Base-by-base conservation (phyloP, 257 asterid genomes). In the Jacaranda copaia region DNA sequence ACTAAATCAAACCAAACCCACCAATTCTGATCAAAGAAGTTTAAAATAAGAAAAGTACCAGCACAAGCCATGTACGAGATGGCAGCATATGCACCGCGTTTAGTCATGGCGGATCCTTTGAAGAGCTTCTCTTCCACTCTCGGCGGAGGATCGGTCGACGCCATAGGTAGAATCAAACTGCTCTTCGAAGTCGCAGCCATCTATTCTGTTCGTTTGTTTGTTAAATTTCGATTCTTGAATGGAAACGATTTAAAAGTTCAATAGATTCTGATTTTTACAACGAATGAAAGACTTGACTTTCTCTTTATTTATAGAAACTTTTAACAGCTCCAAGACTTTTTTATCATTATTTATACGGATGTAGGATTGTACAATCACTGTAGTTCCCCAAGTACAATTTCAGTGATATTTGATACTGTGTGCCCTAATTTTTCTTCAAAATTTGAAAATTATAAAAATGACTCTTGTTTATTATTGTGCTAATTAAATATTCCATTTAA, bases 21-120 rank as follows among this genome's bases (percentile, higher is more conserved):
- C 16, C 58, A 64, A 19, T 43, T 64, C 52, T 8, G 15, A 25
- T 42, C 9, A 64, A 53, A 79, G 52, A 79, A 83, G 75, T 49
- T 51, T 1, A 5, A 18, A 13, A 56, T 9, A 6, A 5, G 57
- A 38, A 51, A 40, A 20, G 15, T 85, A 95, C 99, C 98, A 72
- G 99, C 99, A 65, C 98, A 95, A 60, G 86, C 46, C 99, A 95
- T 95, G 70, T 93, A 95, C 81, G 97, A 91, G 70, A 91, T 72
- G 77, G 99, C 97, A 75, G 99, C 98, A 68, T 88, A 90, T 51
- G 92, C 97, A 25, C 99, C 98, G 74, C 98, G 96, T 66, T 90
- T 89, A 58, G 96, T 88, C 98, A 95, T 95, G 69, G 89, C 85
- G 63, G 99, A 95, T 76, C 99, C 97, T 84, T 89, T 95, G 84